Evolutionary conservation across 208 protist genomes (phyloP), one percentile per base, ranked within the genome.

Genomic region (Crithidia bombi): DNA sequence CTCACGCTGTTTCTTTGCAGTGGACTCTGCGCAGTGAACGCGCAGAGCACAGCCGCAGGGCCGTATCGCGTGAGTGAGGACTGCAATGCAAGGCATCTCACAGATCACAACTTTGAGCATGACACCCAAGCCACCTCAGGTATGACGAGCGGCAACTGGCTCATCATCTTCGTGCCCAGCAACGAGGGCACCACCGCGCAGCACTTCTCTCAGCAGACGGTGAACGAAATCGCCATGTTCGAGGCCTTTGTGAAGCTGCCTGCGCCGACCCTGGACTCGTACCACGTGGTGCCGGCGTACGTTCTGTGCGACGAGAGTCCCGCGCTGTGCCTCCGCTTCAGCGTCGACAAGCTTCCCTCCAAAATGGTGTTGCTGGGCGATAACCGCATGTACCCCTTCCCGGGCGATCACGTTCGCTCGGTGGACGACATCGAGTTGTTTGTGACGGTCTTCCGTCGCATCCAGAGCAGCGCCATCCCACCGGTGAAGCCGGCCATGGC

Each of bases 91-190:
- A 23, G 35, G 25, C 59, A 41, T 12, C 69, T 75, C 19, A 75
- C 59, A 3, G 69, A 64, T 0, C 19, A 57, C 14, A 69, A 52
- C 43, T 75, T 75, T 17, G 69, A 75, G 44, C 69, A 64, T 21
- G 69, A 69, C 61, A 75, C 69, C 0, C 69, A 75, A 55, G 69
- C 69, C 15, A 68, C 61, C 4, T 32, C 51, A 7, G 69, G 61
- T 35, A 75, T 69, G 61, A 75, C 69, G 21, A 75, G 69, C 28
- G 69, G 69, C 61, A 75, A 75, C 36, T 75, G 69, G 69, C 62
- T 75, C 15, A 75, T 75, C n/a, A 28, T 75, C 12, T 75, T 75
- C 25, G 54, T 75, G 32, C 69, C 69, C 2, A 55, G 69, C 33
- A 69, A 55, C 54, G 61, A 75, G 36, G 69, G 33, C 5, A n/a